A percentile compares a stretch with the other conserved stretches of the same genome.
Evolutionary conservation across 2,329 filamentous ascomycete species (phyloP).

Genomic region (Aspergillus unguis): DNA sequence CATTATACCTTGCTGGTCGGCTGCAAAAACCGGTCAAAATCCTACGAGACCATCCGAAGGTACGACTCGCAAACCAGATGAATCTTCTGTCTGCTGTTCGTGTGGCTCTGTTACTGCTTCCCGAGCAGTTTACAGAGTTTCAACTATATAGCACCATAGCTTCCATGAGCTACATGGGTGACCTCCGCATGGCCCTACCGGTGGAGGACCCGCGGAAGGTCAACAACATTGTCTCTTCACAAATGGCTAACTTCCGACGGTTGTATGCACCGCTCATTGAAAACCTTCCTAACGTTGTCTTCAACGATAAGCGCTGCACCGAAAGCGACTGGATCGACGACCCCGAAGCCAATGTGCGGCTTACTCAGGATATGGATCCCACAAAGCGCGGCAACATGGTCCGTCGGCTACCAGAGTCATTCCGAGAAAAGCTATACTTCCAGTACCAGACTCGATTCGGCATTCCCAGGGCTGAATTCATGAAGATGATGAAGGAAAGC

Average conservation of each 20-base stretch:
- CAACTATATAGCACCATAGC: conserved; percentile 89
- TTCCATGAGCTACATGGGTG: conserved; percentile 88
- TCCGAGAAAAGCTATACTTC: conserved; percentile 88
- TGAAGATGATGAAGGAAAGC: conserved; percentile 75
- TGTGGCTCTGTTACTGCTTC: conserved; percentile 81
- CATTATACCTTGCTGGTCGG: conserved; percentile 90
- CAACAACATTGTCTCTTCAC: conserved; percentile 86
- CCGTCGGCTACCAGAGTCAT: conserved; percentile 77
- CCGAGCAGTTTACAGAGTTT: conserved; percentile 77
- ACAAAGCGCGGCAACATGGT: conserved; percentile 94
- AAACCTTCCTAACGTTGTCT: conserved; percentile 82
- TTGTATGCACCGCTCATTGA: conserved; percentile 87
- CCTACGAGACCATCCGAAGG: conserved; percentile 83
- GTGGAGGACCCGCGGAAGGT: conserved; percentile 93
- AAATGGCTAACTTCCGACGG: conserved; percentile 85
- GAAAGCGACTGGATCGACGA: conserved; percentile 63
- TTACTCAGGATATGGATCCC: conserved; percentile 91
- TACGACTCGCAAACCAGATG: conserved; percentile 91
- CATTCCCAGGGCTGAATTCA: conserved; percentile 79
- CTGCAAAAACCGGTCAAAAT: conserved; percentile 98
- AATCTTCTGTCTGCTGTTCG: conserved; percentile 90
- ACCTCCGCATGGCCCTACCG: conserved; percentile 89
- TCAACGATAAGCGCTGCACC: conserved; percentile 62
- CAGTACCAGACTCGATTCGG: conserved; percentile 87
- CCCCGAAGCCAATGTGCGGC: conserved; percentile 59